Evolutionary conservation across 352 stramenopile genomes (phyloP).

Genomic region (Hyphochytrium catenoides): DNA sequence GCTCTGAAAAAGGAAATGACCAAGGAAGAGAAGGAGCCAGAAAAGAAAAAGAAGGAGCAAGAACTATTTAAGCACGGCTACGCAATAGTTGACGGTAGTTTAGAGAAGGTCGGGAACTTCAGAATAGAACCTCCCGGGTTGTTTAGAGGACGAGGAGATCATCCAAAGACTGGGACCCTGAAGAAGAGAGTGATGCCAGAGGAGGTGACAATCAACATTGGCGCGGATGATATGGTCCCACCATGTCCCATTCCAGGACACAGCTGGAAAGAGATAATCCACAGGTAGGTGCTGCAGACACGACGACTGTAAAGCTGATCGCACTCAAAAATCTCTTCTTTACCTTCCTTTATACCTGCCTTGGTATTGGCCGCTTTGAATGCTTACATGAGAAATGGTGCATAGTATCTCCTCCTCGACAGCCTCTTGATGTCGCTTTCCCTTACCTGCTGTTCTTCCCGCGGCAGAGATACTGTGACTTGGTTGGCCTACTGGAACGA

Average conservation of each 20-base stretch:
- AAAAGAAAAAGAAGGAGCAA: slow-evolving; percentile 72
- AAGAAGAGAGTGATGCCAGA: slow-evolving; percentile 88
- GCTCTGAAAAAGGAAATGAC: slow-evolving; percentile 86
- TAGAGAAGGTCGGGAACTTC: slow-evolving; percentile 94
- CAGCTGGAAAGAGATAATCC: slow-evolving; percentile 87
- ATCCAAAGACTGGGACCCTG: slow-evolving; percentile 97
- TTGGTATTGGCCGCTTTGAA: no score
- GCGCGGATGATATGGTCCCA: slow-evolving; percentile 66
- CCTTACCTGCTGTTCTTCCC: not conserved
- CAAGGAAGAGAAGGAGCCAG: slow-evolving; percentile 73
- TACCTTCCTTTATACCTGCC: no score
- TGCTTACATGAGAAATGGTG: no score
- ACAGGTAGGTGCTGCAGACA: no score
- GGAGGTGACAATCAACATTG: slow-evolving; percentile 92
- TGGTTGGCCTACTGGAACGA: slow-evolving; percentile 92
- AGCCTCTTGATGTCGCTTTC: no score
- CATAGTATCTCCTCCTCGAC: no score
- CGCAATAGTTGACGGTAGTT: slow-evolving; percentile 86
- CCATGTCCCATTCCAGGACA: slow-evolving; percentile 76
- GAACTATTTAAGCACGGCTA: slow-evolving; percentile 83
- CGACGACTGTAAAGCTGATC: no score
- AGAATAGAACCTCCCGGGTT: slow-evolving; percentile 90
- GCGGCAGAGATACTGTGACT: slow-evolving; percentile 33
- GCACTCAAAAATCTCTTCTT: no score
- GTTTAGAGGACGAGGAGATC: slow-evolving; percentile 92